Evolutionary conservation across 2,329 filamentous ascomycete species (phyloP), one percentile per base, ranked within the genome.

Genomic region (Davidsoniella virescens): DNA sequence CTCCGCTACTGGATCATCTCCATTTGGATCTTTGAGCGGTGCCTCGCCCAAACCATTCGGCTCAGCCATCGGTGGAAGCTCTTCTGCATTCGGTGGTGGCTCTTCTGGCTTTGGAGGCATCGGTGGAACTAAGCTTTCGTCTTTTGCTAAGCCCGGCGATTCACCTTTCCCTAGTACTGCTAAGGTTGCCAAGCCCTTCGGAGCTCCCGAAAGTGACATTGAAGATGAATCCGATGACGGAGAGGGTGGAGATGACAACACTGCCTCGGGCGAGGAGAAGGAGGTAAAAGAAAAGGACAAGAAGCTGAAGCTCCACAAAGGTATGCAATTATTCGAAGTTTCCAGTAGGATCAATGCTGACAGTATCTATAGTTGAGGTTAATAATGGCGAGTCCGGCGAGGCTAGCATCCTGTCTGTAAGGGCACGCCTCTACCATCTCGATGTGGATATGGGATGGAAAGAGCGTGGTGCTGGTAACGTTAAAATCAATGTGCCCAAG

Each of bases 331-430:
- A 44, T 40, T 3, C n/a, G n/a, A n/a, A n/a, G n/a, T 14, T 38
- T 1, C 14, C 10, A 6, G 8, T 39, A 16, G 6, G 2, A 33
- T 40, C 29, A 23, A 9, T 44, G n/a, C 49, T 52, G 47, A 50
- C 45, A 42, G 10, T 29, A 5, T 26, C 23, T 49, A 50, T 47
- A 88, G 77, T 80, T 25, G 67, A 69, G 44, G 76, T 90, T 40
- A 83, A 94, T 61, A 90, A 92, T 47, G 90, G 90, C 51, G 90
- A 96, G 65, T 80, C 87, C 59, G 79, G 79, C 45, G 90, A 96
- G 63, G 71, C 72, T 17, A 90, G 84, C 1, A 67, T 86, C 45
- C 76, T 90, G 60, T 75, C 78, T 42, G 78, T 83, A 53, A 81
- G 88, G 56, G 83, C 86, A 17, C 94, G 93, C 64, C 76, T 96